Evolutionary conservation across 257 asterid species (phyloP), one percentile per base, ranked within the genome.

Genomic region (Solanum gracilifrons): DNA sequence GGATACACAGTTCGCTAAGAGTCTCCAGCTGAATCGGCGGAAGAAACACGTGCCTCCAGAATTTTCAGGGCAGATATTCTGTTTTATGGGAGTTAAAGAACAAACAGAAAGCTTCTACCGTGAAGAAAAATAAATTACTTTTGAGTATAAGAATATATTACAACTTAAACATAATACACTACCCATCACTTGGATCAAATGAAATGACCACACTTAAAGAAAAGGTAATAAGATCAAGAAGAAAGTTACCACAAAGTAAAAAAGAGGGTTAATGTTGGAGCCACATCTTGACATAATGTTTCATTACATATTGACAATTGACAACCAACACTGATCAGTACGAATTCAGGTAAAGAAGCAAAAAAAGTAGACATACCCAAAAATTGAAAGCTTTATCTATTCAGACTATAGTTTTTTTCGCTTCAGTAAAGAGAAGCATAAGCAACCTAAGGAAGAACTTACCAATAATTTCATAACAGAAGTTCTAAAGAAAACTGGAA

Each of bases 21-120:
- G 66, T 89, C 92, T 79, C 89, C 91, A 88, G 91, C 90, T 89
- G 92, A 87, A 86, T 89, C 90, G 87, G 72, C 87, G 88, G 83
- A 83, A 82, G 88, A 66, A 89, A 51, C 91, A 88, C 64, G 90
- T 85, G 89, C 92, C 92, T 88, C 92, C 88, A 82, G 88, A 75
- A 75, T 88, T 80, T 88, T 88, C 89, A 62, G 91, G 89, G 85
- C 60, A 85, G 88, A 85, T 46, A 43, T 84, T 92, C 90, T 89
- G 92, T 87, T 88, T 86, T 55, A 85, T 58, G 84, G 88, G 90
- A 89, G 92, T 89, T 73, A 90, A 91, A 88, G 90, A 87, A 92
- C 89, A 86, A 29, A 84, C 77, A 66, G 39, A 48, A 48, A 83
- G 85, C 39, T 89, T 89, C 85, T 87, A 71, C 48, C 32, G 62